These are phyloP conservation scores for Aspergillus hortae DNA, from an alignment of 2,329 filamentous ascomycete species.

Conservation along the genomic window DNA sequence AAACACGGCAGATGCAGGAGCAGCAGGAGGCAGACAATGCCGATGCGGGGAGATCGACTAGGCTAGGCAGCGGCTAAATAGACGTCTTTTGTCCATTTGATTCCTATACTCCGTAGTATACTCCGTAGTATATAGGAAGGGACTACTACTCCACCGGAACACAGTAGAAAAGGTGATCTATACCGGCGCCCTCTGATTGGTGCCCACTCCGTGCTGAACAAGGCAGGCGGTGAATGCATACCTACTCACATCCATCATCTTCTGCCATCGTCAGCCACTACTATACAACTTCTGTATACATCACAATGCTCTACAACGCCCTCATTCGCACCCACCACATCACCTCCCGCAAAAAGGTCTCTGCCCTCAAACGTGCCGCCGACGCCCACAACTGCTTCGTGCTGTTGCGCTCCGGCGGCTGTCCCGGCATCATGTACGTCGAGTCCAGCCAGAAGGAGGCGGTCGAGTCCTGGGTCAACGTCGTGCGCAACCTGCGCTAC, in stretches of 20 bases:
- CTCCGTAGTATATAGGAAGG: too few relatives aligned
- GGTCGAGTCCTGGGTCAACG: conserved; percentile 61
- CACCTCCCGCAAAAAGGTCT: conserved; percentile 72
- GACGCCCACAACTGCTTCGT: conserved; percentile 59
- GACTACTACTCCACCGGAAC: too few relatives aligned
- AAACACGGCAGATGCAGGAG: not conserved
- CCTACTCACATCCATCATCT: too few relatives aligned
- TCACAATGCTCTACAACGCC: conserved; percentile 46
- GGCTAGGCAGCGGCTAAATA: not conserved
- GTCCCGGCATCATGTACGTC: conserved; percentile 76
- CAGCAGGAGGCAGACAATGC: not conserved
- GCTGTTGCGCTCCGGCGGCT: conserved; percentile 63
- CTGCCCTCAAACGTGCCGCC: conserved; percentile 62
- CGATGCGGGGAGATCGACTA: not conserved
- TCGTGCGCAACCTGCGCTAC: conserved; percentile 64
- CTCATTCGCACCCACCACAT: conserved; percentile 78
- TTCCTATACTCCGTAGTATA: too few relatives aligned
- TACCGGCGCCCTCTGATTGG: not conserved
- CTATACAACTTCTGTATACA: too few relatives aligned
- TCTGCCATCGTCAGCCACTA: too few relatives aligned
- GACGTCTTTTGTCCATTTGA: not conserved
- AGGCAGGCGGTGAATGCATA: not conserved
- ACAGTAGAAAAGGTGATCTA: not conserved
- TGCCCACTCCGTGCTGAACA: not conserved
- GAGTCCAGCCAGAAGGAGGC: conserved; percentile 54